These are phyloP conservation scores for Sphagnum contortum DNA, from an alignment of 225 moss, liverwort and hornwort species.

Conservation along the genomic window DNA sequence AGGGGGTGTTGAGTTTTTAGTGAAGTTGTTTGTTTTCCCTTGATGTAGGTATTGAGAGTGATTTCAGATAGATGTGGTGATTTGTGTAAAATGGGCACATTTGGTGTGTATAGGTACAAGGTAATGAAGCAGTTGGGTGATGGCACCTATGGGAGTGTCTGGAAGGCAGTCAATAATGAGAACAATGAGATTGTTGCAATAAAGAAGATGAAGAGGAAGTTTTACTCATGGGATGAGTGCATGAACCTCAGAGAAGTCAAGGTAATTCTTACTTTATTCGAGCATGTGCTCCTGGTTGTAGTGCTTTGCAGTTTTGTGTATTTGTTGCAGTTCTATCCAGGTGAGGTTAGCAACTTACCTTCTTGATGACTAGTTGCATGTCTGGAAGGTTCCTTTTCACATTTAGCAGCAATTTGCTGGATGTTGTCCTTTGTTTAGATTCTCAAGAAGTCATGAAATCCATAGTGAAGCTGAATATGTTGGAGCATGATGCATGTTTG, in stretches of 20 bases:
- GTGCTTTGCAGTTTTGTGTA: too few species aligned
- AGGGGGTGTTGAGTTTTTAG: background rate
- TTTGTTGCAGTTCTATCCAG: too few species aligned
- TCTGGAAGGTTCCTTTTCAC: too few species aligned
- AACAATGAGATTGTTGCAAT: conserved; percentile 71
- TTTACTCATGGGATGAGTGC: conserved; percentile 65
- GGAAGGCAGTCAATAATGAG: conserved; percentile 62
- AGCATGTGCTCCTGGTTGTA: too few species aligned
- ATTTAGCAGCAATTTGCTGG: too few species aligned
- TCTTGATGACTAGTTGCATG: background rate
- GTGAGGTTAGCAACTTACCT: too few species aligned
- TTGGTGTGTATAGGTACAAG: conserved; percentile 34
- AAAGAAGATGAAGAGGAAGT: conserved; percentile 76
- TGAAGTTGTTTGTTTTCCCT: background rate
- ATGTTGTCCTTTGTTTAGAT: too few species aligned
- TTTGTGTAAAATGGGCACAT: background rate
- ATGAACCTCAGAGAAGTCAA: conserved; percentile 78
- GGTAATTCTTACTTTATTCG: conserved; percentile 16
- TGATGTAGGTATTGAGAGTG: background rate
- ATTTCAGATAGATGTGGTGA: background rate
- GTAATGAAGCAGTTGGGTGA: conserved; percentile 70
- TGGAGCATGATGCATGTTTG: too few species aligned
- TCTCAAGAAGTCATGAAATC: too few species aligned
- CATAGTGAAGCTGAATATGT: too few species aligned
- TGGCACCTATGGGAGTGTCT: conserved; percentile 77